phyloP scores from a whole-genome alignment of 129 eudicot genomes.

The Arctium minus region DNA sequence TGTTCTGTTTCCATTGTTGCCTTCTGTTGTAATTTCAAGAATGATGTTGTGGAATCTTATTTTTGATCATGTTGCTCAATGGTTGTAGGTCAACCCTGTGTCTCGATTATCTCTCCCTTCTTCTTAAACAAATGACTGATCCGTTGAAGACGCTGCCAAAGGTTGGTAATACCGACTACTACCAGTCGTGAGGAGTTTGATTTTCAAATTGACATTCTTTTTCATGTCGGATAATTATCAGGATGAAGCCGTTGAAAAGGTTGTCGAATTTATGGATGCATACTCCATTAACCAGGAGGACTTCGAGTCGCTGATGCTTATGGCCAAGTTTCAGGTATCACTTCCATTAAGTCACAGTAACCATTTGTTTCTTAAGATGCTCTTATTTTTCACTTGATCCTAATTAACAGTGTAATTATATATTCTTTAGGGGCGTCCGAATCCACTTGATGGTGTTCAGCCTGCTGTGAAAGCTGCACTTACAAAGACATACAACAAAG shows the following conservation, averaged over 20 bases:
- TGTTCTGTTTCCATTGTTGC: not conserved
- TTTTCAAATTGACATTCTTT: not conserved
- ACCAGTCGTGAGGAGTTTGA: not conserved
- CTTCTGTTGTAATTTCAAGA: not conserved
- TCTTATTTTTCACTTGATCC: not conserved
- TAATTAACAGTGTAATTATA: not conserved
- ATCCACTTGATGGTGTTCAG: slow-evolving; percentile 72
- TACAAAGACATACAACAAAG: slow-evolving; percentile 90
- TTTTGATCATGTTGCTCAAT: not conserved
- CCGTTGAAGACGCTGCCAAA: slow-evolving; percentile 71
- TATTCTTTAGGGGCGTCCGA: slow-evolving; percentile 61
- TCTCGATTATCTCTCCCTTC: slow-evolving; percentile 71
- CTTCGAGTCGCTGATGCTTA: slow-evolving; percentile 62
- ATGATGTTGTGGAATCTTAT: too few relatives aligned
- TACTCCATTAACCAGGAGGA: slow-evolving; percentile 92
- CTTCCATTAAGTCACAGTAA: not conserved
- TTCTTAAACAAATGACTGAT: slow-evolving; percentile 75
- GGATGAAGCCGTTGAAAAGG: slow-evolving; percentile 98
- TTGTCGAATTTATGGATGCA: slow-evolving; percentile 91
- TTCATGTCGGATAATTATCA: slow-evolving; percentile 19
- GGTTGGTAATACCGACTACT: slow-evolving; percentile 33
- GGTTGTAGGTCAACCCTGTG: slow-evolving; percentile 74
- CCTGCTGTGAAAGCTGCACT: slow-evolving; percentile 91
- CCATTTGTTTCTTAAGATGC: not conserved
- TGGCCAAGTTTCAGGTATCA: slow-evolving; percentile 81